These are phyloP conservation scores for Triticum timopheevii DNA, from an alignment of 176 grass and related monocot genomes.

Conservation along the genomic window DNA sequence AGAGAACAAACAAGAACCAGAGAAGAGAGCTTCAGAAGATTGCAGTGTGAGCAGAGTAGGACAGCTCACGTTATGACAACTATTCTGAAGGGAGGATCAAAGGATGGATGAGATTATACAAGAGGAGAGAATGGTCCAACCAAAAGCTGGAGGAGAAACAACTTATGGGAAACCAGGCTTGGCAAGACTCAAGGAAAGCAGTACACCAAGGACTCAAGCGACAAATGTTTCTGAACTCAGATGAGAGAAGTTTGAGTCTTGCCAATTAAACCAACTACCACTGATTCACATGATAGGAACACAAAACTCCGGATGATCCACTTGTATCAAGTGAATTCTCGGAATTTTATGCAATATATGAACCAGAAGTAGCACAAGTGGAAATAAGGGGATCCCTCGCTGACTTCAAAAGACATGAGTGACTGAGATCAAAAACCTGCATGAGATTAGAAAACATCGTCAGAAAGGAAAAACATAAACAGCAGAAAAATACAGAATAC, in stretches of 20 bases:
- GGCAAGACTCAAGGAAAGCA: slow-evolving; percentile 55
- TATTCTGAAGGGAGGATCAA: slow-evolving; percentile 7
- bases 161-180: slow-evolving; percentile 14
- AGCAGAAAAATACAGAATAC: background rate
- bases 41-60: slow-evolving; percentile 8
- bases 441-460: background rate
- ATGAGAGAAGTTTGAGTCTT: slow-evolving; percentile 51
- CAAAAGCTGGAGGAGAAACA: background rate
- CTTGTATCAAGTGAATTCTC: slow-evolving; percentile 66
- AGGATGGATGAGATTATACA: slow-evolving; percentile 13
- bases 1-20: slow-evolving; percentile 17
- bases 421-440: slow-evolving; percentile 46
- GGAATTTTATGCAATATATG: slow-evolving; percentile 67
- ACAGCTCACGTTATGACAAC: background rate
- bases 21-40: slow-evolving; percentile 31
- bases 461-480: background rate
- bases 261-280: slow-evolving; percentile 51
- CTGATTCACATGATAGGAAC: slow-evolving; percentile 64
- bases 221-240: slow-evolving; percentile 23
- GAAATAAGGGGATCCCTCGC: slow-evolving; percentile 55
- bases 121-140: slow-evolving; percentile 25
- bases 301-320: slow-evolving; percentile 50
- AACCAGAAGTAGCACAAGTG: slow-evolving; percentile 77
- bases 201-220: slow-evolving; percentile 8
- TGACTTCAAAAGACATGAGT: slow-evolving; percentile 60